Conservation (phyloP, 768 basidiomycete genomes). For the Strobilomyces echinocephalus region DNA sequence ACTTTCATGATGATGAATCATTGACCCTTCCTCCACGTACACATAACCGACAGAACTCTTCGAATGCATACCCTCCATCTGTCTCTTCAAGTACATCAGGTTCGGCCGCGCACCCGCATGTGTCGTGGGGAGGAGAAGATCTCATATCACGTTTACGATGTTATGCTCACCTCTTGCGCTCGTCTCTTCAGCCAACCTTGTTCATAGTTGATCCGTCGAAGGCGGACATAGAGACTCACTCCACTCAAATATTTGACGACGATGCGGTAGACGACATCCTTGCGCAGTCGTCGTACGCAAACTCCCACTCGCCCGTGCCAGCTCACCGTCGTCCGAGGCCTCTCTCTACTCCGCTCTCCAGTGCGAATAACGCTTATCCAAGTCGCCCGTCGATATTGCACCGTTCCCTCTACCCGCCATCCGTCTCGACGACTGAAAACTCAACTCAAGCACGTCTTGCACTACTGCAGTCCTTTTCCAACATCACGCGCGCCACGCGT, state of each 20-base stretch:
- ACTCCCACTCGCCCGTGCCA: slow-evolving; percentile 80
- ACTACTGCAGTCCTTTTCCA: slow-evolving; percentile 90
- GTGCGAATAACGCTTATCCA: slow-evolving; percentile 51
- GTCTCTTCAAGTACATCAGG: slow-evolving; percentile 45
- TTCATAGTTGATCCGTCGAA: slow-evolving; percentile 92
- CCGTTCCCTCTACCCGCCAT: slow-evolving; percentile 59
- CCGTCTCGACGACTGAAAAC: slow-evolving; percentile 47
- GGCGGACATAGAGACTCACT: slow-evolving; percentile 89
- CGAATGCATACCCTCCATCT: slow-evolving; percentile 60
- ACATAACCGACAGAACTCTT: slow-evolving; percentile 33
- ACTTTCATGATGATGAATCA: slow-evolving; percentile 98
- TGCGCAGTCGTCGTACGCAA: slow-evolving; percentile 69
- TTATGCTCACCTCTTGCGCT: slow-evolving; percentile 80
- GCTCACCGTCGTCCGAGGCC: slow-evolving; percentile 74
- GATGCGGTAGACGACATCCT: slow-evolving; percentile 87
- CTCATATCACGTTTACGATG: slow-evolving; percentile 69
- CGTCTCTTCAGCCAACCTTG: slow-evolving; percentile 76
- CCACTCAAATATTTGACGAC: slow-evolving; percentile 77
- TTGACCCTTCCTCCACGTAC: slow-evolving; percentile 44
- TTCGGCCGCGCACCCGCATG: slow-evolving; percentile 37
- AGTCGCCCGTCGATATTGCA: slow-evolving; percentile 74
- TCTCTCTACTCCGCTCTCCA: slow-evolving; percentile 38
- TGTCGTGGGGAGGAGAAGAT: slow-evolving; percentile 86
- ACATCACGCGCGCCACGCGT: slow-evolving; percentile 87
- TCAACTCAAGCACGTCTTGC: slow-evolving; percentile 72